Base-by-base conservation (phyloP, 2,329 filamentous ascomycete genomes). In the Elsinoe fawcettii region DNA sequence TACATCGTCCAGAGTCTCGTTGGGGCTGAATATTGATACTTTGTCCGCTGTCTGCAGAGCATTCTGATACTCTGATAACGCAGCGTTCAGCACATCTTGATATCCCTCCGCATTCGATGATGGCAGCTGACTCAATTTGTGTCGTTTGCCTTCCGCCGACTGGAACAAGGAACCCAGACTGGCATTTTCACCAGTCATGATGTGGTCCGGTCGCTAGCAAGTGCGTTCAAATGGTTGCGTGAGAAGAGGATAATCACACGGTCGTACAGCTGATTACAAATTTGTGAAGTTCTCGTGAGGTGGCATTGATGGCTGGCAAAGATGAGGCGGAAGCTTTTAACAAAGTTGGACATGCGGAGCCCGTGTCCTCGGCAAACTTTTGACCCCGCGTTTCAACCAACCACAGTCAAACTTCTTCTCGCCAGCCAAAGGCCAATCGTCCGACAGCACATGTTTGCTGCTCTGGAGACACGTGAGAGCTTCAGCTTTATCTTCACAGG, bases 1-100 rank as follows among this genome's bases (percentile, higher is more conserved):
- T 30, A 96, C 75, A 73, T 99, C 93, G 60, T 99, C 93, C 37
- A 92, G 73, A 0, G 82, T 80, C 71, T 99, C 93, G 72, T 99
- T 99, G 34, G 84, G 79, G 64, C 90, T 96, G 79, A 97, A 97
- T 55, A 99, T 77, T 0, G 88, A 86, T 23, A 93, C 77, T 59
- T 83, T 79, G 62, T 82, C 77, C 62, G 88, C 82, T 57, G 88
- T 81, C 59, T 81, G 76, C 59, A 86, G 77, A 70, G 88, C 91
- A 69, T 87, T 78, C 66, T 87, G 78, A 73, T 95, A 92, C 55
- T 83, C 80, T 61, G 80, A 73, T 64, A 95, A 82, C 39, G 88
- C 82, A 37, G 77, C 73, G 59, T 77, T 75, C 63, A 96, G 79
- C 65, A 83, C 83, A 63, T 85, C 79, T 67, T 83, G 82, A 73